Conservation (phyloP, 1,284 basidiomycete species). For the Inonotus hispidus region DNA sequence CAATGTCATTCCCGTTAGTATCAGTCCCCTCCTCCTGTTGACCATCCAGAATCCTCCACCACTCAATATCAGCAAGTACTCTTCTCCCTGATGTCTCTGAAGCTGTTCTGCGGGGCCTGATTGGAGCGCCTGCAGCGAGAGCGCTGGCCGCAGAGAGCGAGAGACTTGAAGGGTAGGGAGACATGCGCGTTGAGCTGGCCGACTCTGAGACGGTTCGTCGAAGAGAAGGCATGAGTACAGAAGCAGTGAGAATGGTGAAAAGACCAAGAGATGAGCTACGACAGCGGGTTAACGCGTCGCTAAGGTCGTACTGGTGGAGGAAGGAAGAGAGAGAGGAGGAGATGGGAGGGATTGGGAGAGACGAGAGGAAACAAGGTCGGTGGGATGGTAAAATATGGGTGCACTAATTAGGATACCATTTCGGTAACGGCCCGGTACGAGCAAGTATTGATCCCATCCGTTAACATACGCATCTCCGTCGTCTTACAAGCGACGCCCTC, state of each 20-base stretch:
- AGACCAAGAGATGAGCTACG: neutral
- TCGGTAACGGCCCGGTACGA: constrained; percentile 2
- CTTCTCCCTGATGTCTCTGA: constrained; percentile 51
- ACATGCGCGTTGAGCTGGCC: constrained; percentile 10
- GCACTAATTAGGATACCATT: neutral
- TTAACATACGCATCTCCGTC: neutral
- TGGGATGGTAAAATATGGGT: constrained; percentile 47
- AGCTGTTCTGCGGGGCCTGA: constrained; percentile 27
- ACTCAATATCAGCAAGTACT: constrained; percentile 77
- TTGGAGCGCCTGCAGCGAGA: constrained; percentile 8
- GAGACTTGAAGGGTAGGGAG: constrained; percentile 19
- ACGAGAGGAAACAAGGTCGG: constrained; percentile 62
- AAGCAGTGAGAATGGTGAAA: neutral
- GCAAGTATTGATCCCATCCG: neutral
- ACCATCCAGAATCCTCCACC: constrained; percentile 72
- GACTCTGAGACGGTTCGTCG: constrained; percentile 20
- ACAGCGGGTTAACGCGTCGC: constrained; percentile 10
- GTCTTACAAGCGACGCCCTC: neutral
- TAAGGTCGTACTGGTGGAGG: constrained; percentile 1
- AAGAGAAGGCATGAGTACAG: constrained; percentile 20
- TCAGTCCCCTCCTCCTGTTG: constrained; percentile 35
- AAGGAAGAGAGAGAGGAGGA: constrained; percentile 30
- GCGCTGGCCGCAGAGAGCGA: constrained; percentile 17
- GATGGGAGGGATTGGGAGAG: constrained; percentile 17
- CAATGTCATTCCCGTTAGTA: neutral